Conservation (phyloP, 2,329 filamentous ascomycete genomes). For the Pyricularia sp. region DNA sequence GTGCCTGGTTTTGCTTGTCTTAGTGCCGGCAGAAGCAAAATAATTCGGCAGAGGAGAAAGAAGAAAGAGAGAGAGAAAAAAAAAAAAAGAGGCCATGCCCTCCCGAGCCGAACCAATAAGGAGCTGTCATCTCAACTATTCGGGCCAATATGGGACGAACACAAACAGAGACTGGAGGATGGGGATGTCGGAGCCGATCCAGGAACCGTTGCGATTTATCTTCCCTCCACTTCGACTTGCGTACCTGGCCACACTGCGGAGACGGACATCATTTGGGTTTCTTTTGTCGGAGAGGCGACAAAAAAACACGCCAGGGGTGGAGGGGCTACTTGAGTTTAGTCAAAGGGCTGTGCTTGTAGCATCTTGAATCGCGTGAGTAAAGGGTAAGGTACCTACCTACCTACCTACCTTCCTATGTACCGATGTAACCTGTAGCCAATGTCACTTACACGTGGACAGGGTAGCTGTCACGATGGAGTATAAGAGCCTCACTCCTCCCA, state of each 20-base stretch:
- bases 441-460: not conserved
- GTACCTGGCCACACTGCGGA: not conserved
- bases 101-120: not conserved
- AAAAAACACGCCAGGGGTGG: not conserved
- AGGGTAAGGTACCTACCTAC: no score
- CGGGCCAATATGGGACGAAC: not conserved
- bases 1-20: not conserved
- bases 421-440: not conserved
- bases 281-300: not conserved
- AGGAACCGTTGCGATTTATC: not conserved
- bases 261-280: not conserved
- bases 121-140: not conserved
- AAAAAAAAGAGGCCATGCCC: no score
- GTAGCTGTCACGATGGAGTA: not conserved
- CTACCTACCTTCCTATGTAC: no score
- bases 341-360: not conserved
- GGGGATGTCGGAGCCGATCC: not conserved
- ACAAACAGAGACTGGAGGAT: not conserved
- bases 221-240: not conserved
- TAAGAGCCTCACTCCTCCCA: not conserved
- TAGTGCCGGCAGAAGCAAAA: not conserved
- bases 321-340: no score
- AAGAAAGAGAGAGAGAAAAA: no score
- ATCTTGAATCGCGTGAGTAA: not conserved
- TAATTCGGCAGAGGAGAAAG: not conserved